Evolutionary conservation across 139 green algal species (phyloP), one percentile per base, ranked within the genome.

Genomic region (Mesotaenium endlicherianum): DNA sequence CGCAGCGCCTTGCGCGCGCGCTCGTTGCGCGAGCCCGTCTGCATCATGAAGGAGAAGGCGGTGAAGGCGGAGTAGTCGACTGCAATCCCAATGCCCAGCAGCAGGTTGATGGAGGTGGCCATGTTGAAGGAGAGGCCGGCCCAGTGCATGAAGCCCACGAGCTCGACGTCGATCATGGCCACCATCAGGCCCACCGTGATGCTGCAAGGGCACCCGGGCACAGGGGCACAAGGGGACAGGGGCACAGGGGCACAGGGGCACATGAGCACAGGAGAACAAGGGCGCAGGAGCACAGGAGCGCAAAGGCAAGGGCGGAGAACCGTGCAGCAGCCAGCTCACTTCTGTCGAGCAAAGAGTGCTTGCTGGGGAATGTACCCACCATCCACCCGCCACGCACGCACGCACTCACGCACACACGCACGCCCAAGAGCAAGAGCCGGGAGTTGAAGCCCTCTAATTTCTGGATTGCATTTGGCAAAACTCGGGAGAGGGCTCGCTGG

Each of bases 51-150:
- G 0, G 83, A 89, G 41, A 87, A 84, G 40, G 77, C 87, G 6
- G 77, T 80, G 78, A 90, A 89, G 14, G 59, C 76, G 44, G 64
- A 81, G 70, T 86, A 84, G 31, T 90, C 87, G 39, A 90, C 55
- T 17, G 87, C 80, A 30, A 90, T 80, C 17, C 87, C 87, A n/a
- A 88, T 83, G 30, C 76, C 59, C 30, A 86, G 45, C 40, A 88
- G 43, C 68, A 90, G 57, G 49, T 87, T 89, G 55, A 86, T 79
- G 11, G 88, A 70, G 14, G 68, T 80, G n/a, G 87, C 83, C 20
- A 47, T 41, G 50, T 89, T 90, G 53, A 89, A 80, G 36, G 75
- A 75, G 39, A 89, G 38, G 8, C 79, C 87, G 17, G 81, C 38
- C 42, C 67, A 82, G 26, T 77, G 49, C 41, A 90, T 69, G 41